Base-by-base conservation (phyloP, 441 rosid species). In the Isatis lusitanica region DNA sequence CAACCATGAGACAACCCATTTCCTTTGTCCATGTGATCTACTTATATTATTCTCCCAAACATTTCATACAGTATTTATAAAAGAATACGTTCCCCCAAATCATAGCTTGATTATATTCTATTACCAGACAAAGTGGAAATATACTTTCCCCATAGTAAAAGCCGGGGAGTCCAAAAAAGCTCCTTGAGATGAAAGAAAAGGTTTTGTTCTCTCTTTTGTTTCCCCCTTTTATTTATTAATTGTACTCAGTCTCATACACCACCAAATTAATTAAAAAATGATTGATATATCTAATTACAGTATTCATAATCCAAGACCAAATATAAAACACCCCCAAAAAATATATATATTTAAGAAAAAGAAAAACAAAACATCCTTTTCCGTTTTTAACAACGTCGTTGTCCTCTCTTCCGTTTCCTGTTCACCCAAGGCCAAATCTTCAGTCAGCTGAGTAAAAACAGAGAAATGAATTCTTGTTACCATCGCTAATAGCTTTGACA, bases 281-380 rank as follows among this genome's bases (percentile, higher is more conserved):
- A 74, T 63, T 76, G 80, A 51, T 65, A 77, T 61, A 74, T 78
- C 79, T 84, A 86, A 83, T 90, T 87, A 86, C 92, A 87, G 87
- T 81, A 78, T 80, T 79, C 75, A 82, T 84, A 74, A 84, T 76
- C 82, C 63, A 83, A 71, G 62, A 70, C 71, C 75, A 81, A 76
- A 77, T 76, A 63, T 75, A 16, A 68, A 67, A 68, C 52, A 36
- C 63, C 64, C 63, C 43, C 66, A 4, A 38, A 74, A 74, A 16
- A 74, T 60, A 58, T 66, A 58, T 73, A 48, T 74, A 74, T 75
- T 24, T 75, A 62, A 62, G 51, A 42, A 35, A 42, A 35, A 21
- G 24, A 21, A 48, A 40, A 40, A 10, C 26, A 53, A 66, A 66
- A 30, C 70, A 62, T 57, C 46, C 39, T 70, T 70, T 43, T 57